Base-by-base conservation (phyloP, 2,329 filamentous ascomycete genomes). In the Scedosporium aurantiacum region DNA sequence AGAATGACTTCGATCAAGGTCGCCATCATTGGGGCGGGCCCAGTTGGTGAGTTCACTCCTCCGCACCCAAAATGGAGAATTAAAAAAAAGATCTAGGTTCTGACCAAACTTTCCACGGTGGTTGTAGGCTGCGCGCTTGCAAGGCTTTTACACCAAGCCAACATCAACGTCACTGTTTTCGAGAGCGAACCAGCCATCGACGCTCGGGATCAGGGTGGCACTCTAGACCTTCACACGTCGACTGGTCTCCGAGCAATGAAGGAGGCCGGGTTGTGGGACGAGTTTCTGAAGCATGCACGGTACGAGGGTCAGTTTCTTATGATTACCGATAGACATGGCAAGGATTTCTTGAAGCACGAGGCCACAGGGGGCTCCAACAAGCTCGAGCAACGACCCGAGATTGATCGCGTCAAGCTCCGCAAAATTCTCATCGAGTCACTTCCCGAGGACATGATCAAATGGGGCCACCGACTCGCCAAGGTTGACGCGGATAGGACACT, bases 231-330 rank as follows among this genome's bases (percentile, higher is more conserved):
- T 7, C 81, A 85, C 64, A 76, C 75, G 0, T 64, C 71, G 2
- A 78, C 77, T 1, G 82, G 82, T 0, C 75, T 83, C 37, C 70
- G 73, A 3, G 81, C 81, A 0, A 67, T 85, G 57, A 75, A 75
- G 60, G 76, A 79, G 61, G 79, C 79, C 3, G 75, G 74, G 0
- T 69, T 84, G 5, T 79, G 73, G 68, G 75, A 78, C 1, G 72
- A 77, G 37, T 85, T 84, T 68, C 65, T 72, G n/a, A 72, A 76
- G 63, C 64, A 77, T 60, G 78, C 79, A 1, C 77, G 81, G 45
- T 79, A 79, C 52, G 80, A 83, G 63, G 75, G 77, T 61, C 80
- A 84, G 61, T 76, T 75, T 32, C 63, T 80, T 61, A 73, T 78
- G 57, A 70, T 83, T 6, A 71, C 78, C 10, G 75, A 80, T 65